Base-by-base conservation (phyloP, 2,329 filamentous ascomycete genomes). In the Trichoderma sp. region DNA sequence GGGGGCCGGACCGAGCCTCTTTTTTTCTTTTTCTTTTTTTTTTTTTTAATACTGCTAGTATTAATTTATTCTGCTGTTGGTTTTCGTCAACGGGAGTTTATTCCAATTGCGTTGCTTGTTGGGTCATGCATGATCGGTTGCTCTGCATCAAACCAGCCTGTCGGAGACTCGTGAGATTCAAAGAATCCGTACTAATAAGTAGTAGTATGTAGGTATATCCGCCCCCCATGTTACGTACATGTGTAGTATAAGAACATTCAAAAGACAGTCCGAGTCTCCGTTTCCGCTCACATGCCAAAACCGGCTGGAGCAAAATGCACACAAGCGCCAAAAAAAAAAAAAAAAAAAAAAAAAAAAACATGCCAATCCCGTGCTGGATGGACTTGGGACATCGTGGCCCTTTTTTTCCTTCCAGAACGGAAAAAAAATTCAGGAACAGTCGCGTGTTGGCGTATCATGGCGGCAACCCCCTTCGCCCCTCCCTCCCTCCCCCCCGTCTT, bases 371-470 rank as follows among this genome's bases (percentile, higher is more conserved):
- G 22, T 48, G 42, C 42, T 22, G 42, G n/a, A 22, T 52, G 13
- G 17, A 52, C 22, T 29, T 15, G 50, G 50, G 15, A 22, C n/a
- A 22, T 8, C 7, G 12, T 29, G 50, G 39, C 42, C 42, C 19
- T 48, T 48, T 22, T 48, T 45, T 37, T 45, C 42, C 42, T 48
- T 48, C 42, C 42, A 22, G 42, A 48, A 48, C 42, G 42, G 32
- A 56, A 12, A n/a, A 35, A 56, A 34, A 13, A 63, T 63, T 63
- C 42, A 48, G 42, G 42, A 48, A 48, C 50, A 37, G 19, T 39
- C 27, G 61, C 61, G 61, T 64, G 61, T 64, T 37, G 60, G 60
- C 35, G 48, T 64, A 42, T 32, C 50, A 56, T 56, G 35, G 50
- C 17, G 13, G 12, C 37, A 54, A 64, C 22, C 50, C 58, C n/a